Evolutionary conservation across 208 protist genomes (phyloP), one percentile per base, ranked within the genome.

Genomic region (Wallacemonas sp.): DNA sequence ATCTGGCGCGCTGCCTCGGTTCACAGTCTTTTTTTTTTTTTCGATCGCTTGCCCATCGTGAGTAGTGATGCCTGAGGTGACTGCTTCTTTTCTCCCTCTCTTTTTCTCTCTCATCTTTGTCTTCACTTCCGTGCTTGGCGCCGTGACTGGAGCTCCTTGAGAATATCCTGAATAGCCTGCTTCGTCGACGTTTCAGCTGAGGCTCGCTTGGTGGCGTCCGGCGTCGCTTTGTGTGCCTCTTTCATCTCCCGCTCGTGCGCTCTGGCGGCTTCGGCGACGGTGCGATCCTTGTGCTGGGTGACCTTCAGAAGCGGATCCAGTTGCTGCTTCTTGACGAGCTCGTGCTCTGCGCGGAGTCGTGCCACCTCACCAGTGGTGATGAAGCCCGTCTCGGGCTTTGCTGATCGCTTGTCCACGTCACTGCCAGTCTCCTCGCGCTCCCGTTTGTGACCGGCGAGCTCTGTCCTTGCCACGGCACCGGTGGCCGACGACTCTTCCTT

Each of bases 221-320:
- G 15, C 41, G 19, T 21, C 19, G 41, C 66, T 37, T 36, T 10
- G 19, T 48, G n/a, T 8, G 33, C 41, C 5, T 50, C 37, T 52
- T 71, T 66, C 41, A 66, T 50, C 39, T 77, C 54, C 8, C 70
- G 53, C 61, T 73, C 71, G 38, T 73, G 61, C n/a, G 66, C 53
- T 4, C 73, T 71, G 1, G 89, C 89, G 2, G 80, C 86, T 6
- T 55, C 76, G 4, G 86, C 84, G 38, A 95, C 82, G 1, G 71
- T 79, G 21, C 64, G 60, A 61, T 95, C 89, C 33, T 91, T 70
- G 53, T 86, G 82, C 27, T 71, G 54, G 62, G 78, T 57, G 42
- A 93, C 75, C 22, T 78, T 73, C 30, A 71, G 32, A 6, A 93
- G 66, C 3, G 89, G 89, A 54, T 95, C 89, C 10, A 87, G 73